Evolutionary conservation across 306 rosid genomes (phyloP), one percentile per base, ranked within the genome.

Genomic region (Trifolium subterraneum): DNA sequence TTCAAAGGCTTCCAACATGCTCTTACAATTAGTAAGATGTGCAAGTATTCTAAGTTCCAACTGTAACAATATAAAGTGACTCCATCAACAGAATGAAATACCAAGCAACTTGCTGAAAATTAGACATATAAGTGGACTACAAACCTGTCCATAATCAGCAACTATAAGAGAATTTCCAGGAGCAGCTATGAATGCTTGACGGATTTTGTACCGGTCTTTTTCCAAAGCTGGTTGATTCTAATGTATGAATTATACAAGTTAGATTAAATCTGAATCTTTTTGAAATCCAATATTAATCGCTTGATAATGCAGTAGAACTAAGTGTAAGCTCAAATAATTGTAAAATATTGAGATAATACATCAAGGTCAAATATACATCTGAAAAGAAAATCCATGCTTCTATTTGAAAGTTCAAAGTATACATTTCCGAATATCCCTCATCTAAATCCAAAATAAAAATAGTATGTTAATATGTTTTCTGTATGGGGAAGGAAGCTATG

Each of bases 191-290:
- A 94, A 94, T 69, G 97, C 99, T 87, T 92, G 93, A 36, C 99
- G 96, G 71, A 94, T 94, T 86, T 94, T 94, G 84, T 94, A 94
- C 44, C 99, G 90, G 82, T 94, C 99, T 81, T 94, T 94, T 77
- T 94, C 97, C 83, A 94, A 79, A 79, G 99, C 99, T 62, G 99
- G 99, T 86, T 94, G 99, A 81, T 94, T 94, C 99, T 94, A 82
- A 73, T 70, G 62, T 68, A 77, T 36, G 59, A 76, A 79, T 64
- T 44, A 82, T 23, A 38, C 33, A 54, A 55, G 59, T 78, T 75
- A 72, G 65, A 73, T 42, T 4, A 47, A 68, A 63, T 68, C 70
- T 39, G 74, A 54, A 59, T 38, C 47, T 29, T 65, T 54, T 8
- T 20, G 14, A 75, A 50, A 71, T 59, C 47, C 61, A 74, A 39